Base-by-base conservation (phyloP, 148 eudicot genomes). In the Fagopyrum esculentum region DNA sequence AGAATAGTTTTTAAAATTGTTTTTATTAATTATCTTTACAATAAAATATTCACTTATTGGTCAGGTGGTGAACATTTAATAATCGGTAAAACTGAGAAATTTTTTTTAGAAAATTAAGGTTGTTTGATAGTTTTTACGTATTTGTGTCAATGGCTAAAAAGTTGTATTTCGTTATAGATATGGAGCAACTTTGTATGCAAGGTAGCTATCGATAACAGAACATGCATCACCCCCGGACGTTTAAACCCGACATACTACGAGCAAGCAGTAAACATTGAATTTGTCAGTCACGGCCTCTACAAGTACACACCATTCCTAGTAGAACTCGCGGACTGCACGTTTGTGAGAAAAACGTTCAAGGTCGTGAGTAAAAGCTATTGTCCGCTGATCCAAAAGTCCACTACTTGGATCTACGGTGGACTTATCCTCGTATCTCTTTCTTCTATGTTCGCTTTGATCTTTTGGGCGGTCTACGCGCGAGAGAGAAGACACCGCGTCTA, bases 251-350 rank as follows among this genome's bases (percentile, higher is more conserved):
- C 45, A 1, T 51, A 89, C 82, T 94, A 90, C 72, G 47, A 72
- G 47, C 93, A 94, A 74, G 85, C 88, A 90, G 77, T 66, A 10
- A 68, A 84, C 5, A 83, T 80, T 0, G 85, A 83, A 48, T 83
- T 73, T 59, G 88, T 91, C 70, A 88, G 87, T 69, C 86, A 76
- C 26, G 98, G 93, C 7, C 73, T 94, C 35, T 76, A 86, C 57
- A 85, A 82, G 44, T 91, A 87, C 51, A 80, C 87, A 5, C 97
- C 96, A 0, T 91, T 94, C 83, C 87, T 94, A 26, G 82, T 83
- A 3, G 76, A 82, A 9, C 82, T 94, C 12, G 81, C 85, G 4
- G 96, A 94, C 81, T 94, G 98, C 75, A 81, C 81, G 5, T 90
- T 91, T 72, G 90, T 90, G 19, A 81, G 97, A 7, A 86, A 78